phyloP scores from a whole-genome alignment of 768 basidiomycete genomes.

The Chalciporus chontae region DNA sequence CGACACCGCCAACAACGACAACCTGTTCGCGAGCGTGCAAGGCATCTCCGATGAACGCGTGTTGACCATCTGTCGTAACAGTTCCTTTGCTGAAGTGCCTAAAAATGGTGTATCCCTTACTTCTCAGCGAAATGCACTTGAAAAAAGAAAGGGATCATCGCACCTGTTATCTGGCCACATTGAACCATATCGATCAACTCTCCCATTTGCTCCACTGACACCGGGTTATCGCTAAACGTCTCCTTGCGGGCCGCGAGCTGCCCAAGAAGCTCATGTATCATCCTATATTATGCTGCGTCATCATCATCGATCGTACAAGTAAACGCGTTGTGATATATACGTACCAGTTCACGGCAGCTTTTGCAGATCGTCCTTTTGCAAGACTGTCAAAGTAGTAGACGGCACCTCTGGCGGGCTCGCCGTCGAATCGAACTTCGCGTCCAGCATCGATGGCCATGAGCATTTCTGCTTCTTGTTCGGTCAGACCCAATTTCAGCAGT shows the following conservation, averaged over 20 bases:
- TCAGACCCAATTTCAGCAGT: slow-evolving; percentile 52
- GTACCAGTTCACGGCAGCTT: slow-evolving; percentile 82
- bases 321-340: slow-evolving; percentile 13
- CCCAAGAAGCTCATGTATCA: slow-evolving; percentile 84
- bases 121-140: no score
- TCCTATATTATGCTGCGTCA: slow-evolving; percentile 48
- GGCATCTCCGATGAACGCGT: slow-evolving; percentile 36
- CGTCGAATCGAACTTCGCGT: slow-evolving; percentile 60
- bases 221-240: slow-evolving; percentile 54
- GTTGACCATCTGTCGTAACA: slow-evolving; percentile 69
- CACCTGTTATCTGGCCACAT: slow-evolving; percentile 65
- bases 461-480: slow-evolving; percentile 66
- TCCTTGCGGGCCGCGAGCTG: slow-evolving; percentile 60
- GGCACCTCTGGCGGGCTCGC: slow-evolving; percentile 48
- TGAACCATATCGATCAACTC: slow-evolving; percentile 77
- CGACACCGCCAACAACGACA: slow-evolving; percentile 44
- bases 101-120: neutral
- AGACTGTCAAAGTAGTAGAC: slow-evolving; percentile 82
- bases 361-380: slow-evolving; percentile 53
- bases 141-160: neutral
- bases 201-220: slow-evolving; percentile 65
- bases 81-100: slow-evolving; percentile 77
- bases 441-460: slow-evolving; percentile 71
- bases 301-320: neutral
- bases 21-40: slow-evolving; percentile 43